Evolutionary conservation across 2,329 filamentous ascomycete species (phyloP).

Genomic region (Thelonectria olida): DNA sequence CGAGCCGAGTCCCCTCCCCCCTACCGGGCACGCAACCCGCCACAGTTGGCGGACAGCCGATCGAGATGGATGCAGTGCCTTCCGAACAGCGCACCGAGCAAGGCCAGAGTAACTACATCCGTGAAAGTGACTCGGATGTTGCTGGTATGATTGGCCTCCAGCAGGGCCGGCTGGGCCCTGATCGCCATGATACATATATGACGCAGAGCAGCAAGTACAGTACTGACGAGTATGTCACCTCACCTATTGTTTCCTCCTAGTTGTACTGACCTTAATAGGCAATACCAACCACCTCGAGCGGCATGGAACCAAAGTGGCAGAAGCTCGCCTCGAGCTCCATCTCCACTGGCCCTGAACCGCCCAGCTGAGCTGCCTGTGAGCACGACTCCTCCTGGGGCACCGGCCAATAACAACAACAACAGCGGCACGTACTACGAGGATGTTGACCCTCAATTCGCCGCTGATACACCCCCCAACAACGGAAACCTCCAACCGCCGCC

Average conservation of each 20-base stretch:
- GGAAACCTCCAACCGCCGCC: slow-evolving; percentile 41
- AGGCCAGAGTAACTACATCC: slow-evolving; percentile 57
- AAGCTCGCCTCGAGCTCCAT: slow-evolving; percentile 56
- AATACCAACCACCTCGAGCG: slow-evolving; percentile 65
- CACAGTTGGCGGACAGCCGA: slow-evolving; percentile 67
- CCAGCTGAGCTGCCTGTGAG: slow-evolving; percentile 49
- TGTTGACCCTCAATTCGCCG: slow-evolving; percentile 86
- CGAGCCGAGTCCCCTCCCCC: slow-evolving; percentile 73
- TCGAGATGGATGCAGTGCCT: slow-evolving; percentile 82
- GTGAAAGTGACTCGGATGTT: slow-evolving; percentile 76
- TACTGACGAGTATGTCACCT: slow-evolving; percentile 68
- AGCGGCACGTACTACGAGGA: slow-evolving; percentile 84
- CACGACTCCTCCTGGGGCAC: slow-evolving; percentile 46
- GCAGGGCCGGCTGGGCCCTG: slow-evolving; percentile 55
- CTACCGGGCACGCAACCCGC: slow-evolving; percentile 56
- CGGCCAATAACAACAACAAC: slow-evolving; percentile 23
- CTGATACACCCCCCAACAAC: slow-evolving; percentile 41
- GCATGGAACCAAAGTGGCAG: slow-evolving; percentile 63
- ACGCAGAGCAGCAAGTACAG: slow-evolving; percentile 80
- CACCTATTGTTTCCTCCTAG: neutral
- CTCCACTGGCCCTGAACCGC: slow-evolving; percentile 52
- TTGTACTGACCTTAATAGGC: slow-evolving; percentile 39
- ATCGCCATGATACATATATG: slow-evolving; percentile 60
- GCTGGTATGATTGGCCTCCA: slow-evolving; percentile 79
- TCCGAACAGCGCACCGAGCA: slow-evolving; percentile 52